Conservation (phyloP, 2,329 filamentous ascomycete genomes). For the Aureobasidium leucospermi region DNA sequence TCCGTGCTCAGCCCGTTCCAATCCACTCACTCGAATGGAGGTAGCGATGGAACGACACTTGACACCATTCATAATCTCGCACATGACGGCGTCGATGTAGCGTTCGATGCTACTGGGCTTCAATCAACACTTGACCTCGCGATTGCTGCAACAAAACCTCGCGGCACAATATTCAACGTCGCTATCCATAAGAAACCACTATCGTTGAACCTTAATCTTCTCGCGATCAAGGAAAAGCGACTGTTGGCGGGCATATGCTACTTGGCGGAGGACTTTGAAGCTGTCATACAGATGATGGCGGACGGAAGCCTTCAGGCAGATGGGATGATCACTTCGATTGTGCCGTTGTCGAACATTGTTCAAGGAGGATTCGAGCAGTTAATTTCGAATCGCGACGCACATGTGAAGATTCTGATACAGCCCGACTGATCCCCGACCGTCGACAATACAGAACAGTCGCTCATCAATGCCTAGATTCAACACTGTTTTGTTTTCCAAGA, state of each 20-base stretch:
- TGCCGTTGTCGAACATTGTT: conserved; percentile 13
- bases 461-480: too few species aligned
- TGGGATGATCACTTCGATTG: conserved; percentile 15
- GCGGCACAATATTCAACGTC: conserved; percentile 17
- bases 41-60: background rate
- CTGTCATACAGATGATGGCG: conserved; percentile 14
- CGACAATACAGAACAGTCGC: too few species aligned
- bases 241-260: conserved; percentile 15
- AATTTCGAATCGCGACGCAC: conserved; percentile 12
- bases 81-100: conserved; percentile 3
- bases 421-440: too few species aligned
- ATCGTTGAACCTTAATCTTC: conserved; percentile 12
- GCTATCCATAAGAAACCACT: conserved; percentile 17
- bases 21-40: background rate
- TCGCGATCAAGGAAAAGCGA: conserved; percentile 14
- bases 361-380: conserved; percentile 15
- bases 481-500: too few species aligned
- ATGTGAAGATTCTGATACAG: conserved; percentile 16
- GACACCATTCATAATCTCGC: background rate
- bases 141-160: conserved; percentile 10
- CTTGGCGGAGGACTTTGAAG: conserved; percentile 14
- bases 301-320: conserved; percentile 8
- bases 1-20: conserved; percentile 4
- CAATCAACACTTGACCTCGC: conserved; percentile 11
- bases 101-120: conserved; percentile 9